Evolutionary conservation across 2,329 filamentous ascomycete genomes (phyloP).

Genomic region (Epichloe hybrida): DNA sequence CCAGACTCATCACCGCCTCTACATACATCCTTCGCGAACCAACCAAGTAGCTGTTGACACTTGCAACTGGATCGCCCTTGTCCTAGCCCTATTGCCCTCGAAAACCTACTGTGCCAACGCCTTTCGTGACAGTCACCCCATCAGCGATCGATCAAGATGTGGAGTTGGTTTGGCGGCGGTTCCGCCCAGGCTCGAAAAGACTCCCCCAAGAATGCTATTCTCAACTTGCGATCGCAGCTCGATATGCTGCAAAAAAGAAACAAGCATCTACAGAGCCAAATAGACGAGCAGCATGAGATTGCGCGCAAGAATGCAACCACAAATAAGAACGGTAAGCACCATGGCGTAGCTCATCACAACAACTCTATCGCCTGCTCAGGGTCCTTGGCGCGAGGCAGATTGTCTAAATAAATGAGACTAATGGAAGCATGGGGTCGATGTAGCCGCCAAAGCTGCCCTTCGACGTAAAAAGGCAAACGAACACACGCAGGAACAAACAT

Average conservation of each 20-base stretch:
- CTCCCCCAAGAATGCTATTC: constrained; percentile 94
- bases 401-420: constrained; percentile 9
- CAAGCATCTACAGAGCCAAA: constrained; percentile 79
- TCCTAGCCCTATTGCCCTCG: neutral
- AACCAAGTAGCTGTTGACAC: neutral
- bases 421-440: constrained; percentile 4
- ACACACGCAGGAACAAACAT: constrained; percentile 81
- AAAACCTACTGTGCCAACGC: neutral
- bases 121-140: neutral
- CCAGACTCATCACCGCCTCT: neutral
- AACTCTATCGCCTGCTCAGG: neutral
- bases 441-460: constrained; percentile 81
- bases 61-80: neutral
- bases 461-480: constrained; percentile 92
- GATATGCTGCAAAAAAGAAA: constrained; percentile 98
- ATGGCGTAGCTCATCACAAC: neutral
- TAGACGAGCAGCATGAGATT: constrained; percentile 80
- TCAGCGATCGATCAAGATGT: constrained; percentile 32
- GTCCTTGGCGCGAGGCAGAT: constrained; percentile 6
- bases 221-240: constrained; percentile 73
- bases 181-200: constrained; percentile 79
- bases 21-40: neutral
- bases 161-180: constrained; percentile 86
- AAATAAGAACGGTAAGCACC: constrained; percentile 73
- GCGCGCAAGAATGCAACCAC: constrained; percentile 74